A percentile compares a stretch with the other conserved stretches of the same genome.
Evolutionary conservation across 768 basidiomycete genomes (phyloP).

Genomic region (Mycena leptocephala): DNA sequence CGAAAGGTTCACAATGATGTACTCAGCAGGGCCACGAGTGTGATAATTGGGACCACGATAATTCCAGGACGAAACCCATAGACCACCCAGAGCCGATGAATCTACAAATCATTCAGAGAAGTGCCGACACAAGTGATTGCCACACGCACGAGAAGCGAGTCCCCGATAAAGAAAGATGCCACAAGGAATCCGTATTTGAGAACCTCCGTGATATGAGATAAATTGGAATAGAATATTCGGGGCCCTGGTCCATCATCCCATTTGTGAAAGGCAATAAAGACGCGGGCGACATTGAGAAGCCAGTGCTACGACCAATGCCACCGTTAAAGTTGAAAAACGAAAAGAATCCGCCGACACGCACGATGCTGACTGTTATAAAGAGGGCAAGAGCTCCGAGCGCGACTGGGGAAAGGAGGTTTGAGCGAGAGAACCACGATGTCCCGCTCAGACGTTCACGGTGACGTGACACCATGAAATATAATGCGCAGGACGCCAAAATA

Average conservation of each 20-base stretch:
- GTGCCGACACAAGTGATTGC: neutral
- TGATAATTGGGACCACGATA: neutral
- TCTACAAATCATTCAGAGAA: neutral
- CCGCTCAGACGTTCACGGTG: neutral
- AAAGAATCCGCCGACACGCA: neutral
- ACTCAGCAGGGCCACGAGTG: neutral
- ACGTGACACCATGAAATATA: neutral
- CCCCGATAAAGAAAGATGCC: neutral
- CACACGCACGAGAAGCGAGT: neutral
- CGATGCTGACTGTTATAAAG: neutral
- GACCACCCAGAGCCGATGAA: constrained; percentile 7
- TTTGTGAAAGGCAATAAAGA: constrained; percentile 3
- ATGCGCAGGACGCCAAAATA: neutral
- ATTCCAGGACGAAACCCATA: neutral
- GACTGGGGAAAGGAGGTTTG: neutral
- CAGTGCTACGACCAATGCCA: neutral
- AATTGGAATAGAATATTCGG: neutral
- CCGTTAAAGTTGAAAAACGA: neutral
- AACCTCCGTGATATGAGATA: constrained; percentile 14
- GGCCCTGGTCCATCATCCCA: neutral
- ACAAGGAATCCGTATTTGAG: neutral
- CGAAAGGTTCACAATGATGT: no score
- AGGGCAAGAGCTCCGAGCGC: neutral
- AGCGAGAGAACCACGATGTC: neutral
- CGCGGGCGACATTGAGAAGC: neutral